phyloP scores from a whole-genome alignment of 345 rosid species.

The Populus ilicifolia region DNA sequence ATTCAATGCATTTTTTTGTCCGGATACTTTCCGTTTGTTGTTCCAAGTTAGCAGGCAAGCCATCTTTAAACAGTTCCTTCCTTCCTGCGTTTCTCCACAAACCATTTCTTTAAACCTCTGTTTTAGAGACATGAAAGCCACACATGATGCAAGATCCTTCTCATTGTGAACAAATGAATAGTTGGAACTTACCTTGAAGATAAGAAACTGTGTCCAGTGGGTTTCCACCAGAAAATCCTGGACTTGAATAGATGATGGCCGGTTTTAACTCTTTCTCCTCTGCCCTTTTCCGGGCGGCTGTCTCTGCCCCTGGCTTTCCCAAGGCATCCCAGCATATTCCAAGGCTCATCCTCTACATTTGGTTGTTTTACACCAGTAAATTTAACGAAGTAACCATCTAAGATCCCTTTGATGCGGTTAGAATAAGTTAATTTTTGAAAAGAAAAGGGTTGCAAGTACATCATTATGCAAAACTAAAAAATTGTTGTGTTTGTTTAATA shows the following conservation, averaged over 20 bases:
- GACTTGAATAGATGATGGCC: slow-evolving; percentile 40
- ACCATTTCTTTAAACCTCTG: neutral
- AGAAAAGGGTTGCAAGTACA: too few relatives aligned
- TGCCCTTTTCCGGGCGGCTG: slow-evolving; percentile 57
- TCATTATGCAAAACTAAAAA: too few relatives aligned
- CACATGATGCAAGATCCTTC: neutral
- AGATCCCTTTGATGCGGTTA: too few relatives aligned
- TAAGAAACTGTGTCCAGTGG: slow-evolving; percentile 70
- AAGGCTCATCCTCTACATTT: too few relatives aligned
- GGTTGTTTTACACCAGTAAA: too few relatives aligned
- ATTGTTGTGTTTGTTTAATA: too few relatives aligned
- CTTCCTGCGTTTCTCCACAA: slow-evolving; percentile 36
- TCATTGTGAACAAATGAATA: neutral
- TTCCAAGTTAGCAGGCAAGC: slow-evolving; percentile 49
- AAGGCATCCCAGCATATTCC: slow-evolving; percentile 54
- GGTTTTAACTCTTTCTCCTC: slow-evolving; percentile 42
- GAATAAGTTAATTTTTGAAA: too few relatives aligned
- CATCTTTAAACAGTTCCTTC: slow-evolving; percentile 54
- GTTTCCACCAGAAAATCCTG: slow-evolving; percentile 45
- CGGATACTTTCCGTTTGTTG: slow-evolving; percentile 36
- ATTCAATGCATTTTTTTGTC: neutral
- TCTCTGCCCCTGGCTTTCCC: slow-evolving; percentile 91
- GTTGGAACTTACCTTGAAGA: slow-evolving; percentile 43
- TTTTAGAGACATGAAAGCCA: neutral
- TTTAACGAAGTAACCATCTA: too few relatives aligned